Conservation (phyloP, 495 filamentous ascomycete genomes). For the Penicillium pulvis region DNA sequence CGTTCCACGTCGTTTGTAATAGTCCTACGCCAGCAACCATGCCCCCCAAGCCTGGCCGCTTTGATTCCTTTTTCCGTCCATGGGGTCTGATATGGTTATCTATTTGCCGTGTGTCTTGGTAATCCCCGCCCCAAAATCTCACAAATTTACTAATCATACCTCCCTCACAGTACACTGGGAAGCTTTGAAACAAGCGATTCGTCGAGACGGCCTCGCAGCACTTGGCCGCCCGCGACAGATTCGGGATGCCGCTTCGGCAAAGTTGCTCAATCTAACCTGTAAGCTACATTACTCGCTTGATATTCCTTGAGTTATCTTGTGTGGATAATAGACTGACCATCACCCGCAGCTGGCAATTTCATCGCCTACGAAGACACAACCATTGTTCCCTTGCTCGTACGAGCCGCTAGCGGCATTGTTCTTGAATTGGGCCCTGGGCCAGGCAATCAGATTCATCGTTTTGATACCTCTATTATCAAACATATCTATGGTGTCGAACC, state of each 20-base stretch:
- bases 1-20: too few relatives aligned
- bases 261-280: slow-evolving; percentile 26
- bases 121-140: slow-evolving; percentile 1
- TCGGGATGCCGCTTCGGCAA: slow-evolving; percentile 26
- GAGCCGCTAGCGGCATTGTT: slow-evolving; percentile 37
- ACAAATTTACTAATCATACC: slow-evolving; percentile 2
- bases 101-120: slow-evolving; percentile 16
- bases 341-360: slow-evolving; percentile 25
- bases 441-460: slow-evolving; percentile 49
- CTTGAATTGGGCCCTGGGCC: slow-evolving; percentile 53
- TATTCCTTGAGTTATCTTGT: not conserved
- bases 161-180: slow-evolving; percentile 24
- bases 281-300: not conserved
- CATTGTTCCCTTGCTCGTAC: slow-evolving; percentile 42
- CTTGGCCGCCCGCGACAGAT: slow-evolving; percentile 16
- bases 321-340: slow-evolving; percentile 7
- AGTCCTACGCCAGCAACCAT: not conserved
- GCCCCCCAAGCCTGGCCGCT: slow-evolving; percentile 14
- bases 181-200: slow-evolving; percentile 23
- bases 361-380: slow-evolving; percentile 45
- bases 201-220: slow-evolving; percentile 22
- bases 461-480: slow-evolving; percentile 32
- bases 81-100: slow-evolving; percentile 26
- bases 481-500: slow-evolving; percentile 50
- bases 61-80: slow-evolving; percentile 21